These are phyloP conservation scores for Colletotrichum sp. DNA, from an alignment of 2,329 filamentous ascomycete genomes.

Conservation along the genomic window DNA sequence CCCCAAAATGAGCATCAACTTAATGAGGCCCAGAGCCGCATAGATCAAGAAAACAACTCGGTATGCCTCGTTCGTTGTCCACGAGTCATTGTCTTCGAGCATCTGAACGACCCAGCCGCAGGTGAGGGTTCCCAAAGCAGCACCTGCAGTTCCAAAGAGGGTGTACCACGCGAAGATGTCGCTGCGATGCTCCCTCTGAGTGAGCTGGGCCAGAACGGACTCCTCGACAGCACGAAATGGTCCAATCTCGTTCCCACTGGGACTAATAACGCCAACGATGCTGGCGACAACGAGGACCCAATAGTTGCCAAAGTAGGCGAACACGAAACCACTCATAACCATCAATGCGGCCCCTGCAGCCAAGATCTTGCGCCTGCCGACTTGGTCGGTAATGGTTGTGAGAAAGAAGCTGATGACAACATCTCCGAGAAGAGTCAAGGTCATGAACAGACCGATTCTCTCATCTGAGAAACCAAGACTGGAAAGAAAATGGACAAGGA, in stretches of 20 bases:
- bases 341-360: constrained; percentile 60
- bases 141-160: constrained; percentile 62
- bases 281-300: constrained; percentile 64
- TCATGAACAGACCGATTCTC: constrained; percentile 69
- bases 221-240: constrained; percentile 69
- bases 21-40: constrained; percentile 60
- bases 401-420: constrained; percentile 63
- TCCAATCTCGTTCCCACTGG: constrained; percentile 68
- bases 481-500: constrained; percentile 61
- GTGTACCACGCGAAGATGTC: constrained; percentile 70
- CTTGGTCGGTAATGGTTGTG: constrained; percentile 61
- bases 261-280: constrained; percentile 65
- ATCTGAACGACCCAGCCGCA: constrained; percentile 65
- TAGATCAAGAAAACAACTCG: constrained; percentile 63
- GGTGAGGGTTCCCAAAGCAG: constrained; percentile 62
- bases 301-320: constrained; percentile 57
- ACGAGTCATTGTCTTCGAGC: constrained; percentile 46
- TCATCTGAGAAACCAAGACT: constrained; percentile 54
- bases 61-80: constrained; percentile 54
- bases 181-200: constrained; percentile 45
- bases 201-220: constrained; percentile 63
- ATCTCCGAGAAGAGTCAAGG: constrained; percentile 65
- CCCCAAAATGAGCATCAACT: constrained; percentile 55
- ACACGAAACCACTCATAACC: constrained; percentile 59
- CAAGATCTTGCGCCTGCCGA: constrained; percentile 61